A percentile compares a stretch with the other conserved stretches of the same genome.
These are phyloP conservation scores for Daldinia loculata DNA, from an alignment of 495 filamentous ascomycete genomes.

Conservation along the genomic window DNA sequence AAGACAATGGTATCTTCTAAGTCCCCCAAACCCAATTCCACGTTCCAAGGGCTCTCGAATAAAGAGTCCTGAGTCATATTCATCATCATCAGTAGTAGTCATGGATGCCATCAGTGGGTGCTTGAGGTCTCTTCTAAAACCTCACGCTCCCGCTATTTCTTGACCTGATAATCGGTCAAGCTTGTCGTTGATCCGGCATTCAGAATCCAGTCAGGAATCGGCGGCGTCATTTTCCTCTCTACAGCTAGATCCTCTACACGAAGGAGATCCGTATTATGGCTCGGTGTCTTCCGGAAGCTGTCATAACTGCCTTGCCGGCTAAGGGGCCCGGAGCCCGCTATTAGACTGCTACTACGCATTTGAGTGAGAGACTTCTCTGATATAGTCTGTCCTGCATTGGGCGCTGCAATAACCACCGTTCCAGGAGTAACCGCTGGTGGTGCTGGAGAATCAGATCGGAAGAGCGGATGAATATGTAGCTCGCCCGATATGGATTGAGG, in stretches of 20 bases:
- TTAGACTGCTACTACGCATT: slow-evolving; percentile 72
- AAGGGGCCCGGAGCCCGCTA: slow-evolving; percentile 63
- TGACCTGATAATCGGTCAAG: slow-evolving; percentile 49
- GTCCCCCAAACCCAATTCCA: slow-evolving; percentile 33
- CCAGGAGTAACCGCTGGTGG: slow-evolving; percentile 73
- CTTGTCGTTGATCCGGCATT: slow-evolving; percentile 57
- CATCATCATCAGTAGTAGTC: slow-evolving; percentile 29
- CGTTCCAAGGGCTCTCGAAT: slow-evolving; percentile 7
- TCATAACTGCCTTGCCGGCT: slow-evolving; percentile 61
- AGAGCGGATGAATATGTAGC: slow-evolving; percentile 85
- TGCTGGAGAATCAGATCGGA: slow-evolving; percentile 76
- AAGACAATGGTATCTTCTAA: slow-evolving; percentile 45
- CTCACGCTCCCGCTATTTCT: slow-evolving; percentile 15
- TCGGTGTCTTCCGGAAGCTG: slow-evolving; percentile 48
- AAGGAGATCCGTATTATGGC: slow-evolving; percentile 39
- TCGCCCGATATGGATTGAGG: slow-evolving; percentile 60
- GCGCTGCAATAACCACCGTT: slow-evolving; percentile 75
- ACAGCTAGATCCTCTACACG: slow-evolving; percentile 40
- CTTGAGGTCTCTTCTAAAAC: background rate
- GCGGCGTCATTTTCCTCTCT: slow-evolving; percentile 62
- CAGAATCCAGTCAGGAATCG: slow-evolving; percentile 67
- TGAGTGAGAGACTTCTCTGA: slow-evolving; percentile 66
- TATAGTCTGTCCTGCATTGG: slow-evolving; percentile 73
- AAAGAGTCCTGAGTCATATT: slow-evolving; percentile 29
- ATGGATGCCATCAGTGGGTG: background rate